These are phyloP conservation scores for Termitomyces sp. DNA, from an alignment of 768 basidiomycete genomes.

Conservation along the genomic window DNA sequence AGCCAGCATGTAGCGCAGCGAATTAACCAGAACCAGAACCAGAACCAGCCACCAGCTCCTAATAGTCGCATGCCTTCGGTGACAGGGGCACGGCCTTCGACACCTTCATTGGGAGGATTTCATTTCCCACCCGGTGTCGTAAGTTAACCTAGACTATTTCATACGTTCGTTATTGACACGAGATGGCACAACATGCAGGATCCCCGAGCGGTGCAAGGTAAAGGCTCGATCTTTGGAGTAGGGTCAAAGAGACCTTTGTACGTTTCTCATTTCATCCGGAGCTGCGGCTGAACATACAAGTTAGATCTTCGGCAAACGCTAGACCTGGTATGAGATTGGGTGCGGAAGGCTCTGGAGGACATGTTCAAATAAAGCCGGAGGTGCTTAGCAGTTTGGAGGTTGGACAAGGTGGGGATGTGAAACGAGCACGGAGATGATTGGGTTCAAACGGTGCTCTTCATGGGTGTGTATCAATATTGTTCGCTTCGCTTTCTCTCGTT, in stretches of 20 bases:
- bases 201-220: constrained; percentile 6
- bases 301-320: constrained; percentile 16
- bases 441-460: background rate
- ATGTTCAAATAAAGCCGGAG: constrained; percentile 20
- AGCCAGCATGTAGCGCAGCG: constrained; percentile 4
- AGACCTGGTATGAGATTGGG: constrained; percentile 33
- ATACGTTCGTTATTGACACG: background rate
- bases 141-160: constrained; percentile 9
- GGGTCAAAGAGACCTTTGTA: constrained; percentile 29
- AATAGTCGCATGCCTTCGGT: background rate
- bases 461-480: constrained; percentile 3
- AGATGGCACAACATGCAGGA: constrained; percentile 8
- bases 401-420: constrained; percentile 35
- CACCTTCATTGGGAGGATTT: constrained; percentile 43
- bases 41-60: constrained; percentile 7
- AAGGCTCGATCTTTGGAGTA: constrained; percentile 10
- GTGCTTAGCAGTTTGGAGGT: constrained; percentile 31
- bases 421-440: constrained; percentile 27
- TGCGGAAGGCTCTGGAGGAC: constrained; percentile 16
- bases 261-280: constrained; percentile 13
- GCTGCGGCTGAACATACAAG: background rate
- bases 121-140: constrained; percentile 44
- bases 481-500: constrained; percentile 2
- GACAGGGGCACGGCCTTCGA: constrained; percentile 17
- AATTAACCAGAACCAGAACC: no score